Conservation (phyloP, 2,329 filamentous ascomycete species). For the Trichophyton schoenleinii region DNA sequence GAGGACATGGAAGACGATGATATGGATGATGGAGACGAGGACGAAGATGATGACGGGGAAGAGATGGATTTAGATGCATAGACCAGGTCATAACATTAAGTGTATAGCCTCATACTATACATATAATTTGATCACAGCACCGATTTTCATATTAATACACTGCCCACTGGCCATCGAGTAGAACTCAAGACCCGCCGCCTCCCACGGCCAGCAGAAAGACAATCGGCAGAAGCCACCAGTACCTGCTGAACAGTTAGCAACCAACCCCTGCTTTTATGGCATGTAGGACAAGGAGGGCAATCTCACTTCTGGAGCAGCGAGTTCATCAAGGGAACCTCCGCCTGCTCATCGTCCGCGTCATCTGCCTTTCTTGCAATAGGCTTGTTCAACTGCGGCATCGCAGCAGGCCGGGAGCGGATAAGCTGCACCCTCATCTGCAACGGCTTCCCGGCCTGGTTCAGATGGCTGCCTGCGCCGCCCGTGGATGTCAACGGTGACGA, state of each 20-base stretch:
- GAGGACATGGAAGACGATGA: background rate
- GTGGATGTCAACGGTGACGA: background rate
- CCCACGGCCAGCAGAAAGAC: conserved; percentile 31
- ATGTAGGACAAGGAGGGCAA: background rate
- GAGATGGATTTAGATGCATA: conserved; percentile 5
- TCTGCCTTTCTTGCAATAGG: conserved; percentile 29
- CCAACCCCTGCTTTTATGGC: background rate
- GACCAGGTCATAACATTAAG: background rate
- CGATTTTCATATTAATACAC: background rate
- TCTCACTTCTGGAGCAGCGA: conserved; percentile 29
- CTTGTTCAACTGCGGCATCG: conserved; percentile 29
- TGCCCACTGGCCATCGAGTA: background rate
- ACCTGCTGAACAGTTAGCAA: conserved; percentile 20
- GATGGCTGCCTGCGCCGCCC: background rate
- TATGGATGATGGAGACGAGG: background rate
- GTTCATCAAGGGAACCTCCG: conserved; percentile 27
- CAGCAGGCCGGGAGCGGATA: conserved; percentile 21
- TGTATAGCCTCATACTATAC: background rate
- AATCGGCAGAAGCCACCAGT: conserved; percentile 37
- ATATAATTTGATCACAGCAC: background rate
- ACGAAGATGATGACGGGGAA: background rate
- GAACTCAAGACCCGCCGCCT: conserved; percentile 21
- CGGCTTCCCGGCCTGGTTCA: background rate
- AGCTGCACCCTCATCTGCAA: conserved; percentile 23
- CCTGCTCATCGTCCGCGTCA: conserved; percentile 24